These are phyloP conservation scores for Exophiala sideris DNA, from an alignment of 2,329 filamentous ascomycete genomes.

Conservation along the genomic window DNA sequence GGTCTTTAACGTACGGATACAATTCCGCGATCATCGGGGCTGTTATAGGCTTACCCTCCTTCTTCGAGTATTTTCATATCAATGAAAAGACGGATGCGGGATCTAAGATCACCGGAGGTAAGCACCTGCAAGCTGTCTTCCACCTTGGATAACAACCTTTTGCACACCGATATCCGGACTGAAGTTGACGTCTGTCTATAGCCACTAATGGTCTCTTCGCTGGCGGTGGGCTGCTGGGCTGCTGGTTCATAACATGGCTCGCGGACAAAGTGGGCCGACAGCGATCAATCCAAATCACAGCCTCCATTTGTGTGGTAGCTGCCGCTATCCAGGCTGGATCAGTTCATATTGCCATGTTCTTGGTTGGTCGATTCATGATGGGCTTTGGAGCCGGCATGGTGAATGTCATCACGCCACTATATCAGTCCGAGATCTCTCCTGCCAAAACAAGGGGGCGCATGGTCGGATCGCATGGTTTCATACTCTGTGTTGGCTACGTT, in stretches of 20 bases:
- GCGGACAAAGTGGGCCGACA: slow-evolving; percentile 19
- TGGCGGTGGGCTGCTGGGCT: slow-evolving; percentile 18
- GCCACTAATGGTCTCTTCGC: slow-evolving; percentile 23
- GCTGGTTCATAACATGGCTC: slow-evolving; percentile 15
- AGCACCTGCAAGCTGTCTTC: slow-evolving; percentile 38
- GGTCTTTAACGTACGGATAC: slow-evolving; percentile 25
- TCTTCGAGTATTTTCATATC: slow-evolving; percentile 44
- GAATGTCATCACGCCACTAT: slow-evolving; percentile 14
- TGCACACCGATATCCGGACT: too few relatives aligned
- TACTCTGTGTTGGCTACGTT: slow-evolving; percentile 17
- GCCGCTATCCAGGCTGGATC: slow-evolving; percentile 21
- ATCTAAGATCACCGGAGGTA: slow-evolving; percentile 16
- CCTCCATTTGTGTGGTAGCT: slow-evolving; percentile 17
- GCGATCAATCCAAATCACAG: slow-evolving; percentile 16
- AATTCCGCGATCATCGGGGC: slow-evolving; percentile 24
- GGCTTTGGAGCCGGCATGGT: slow-evolving; percentile 20
- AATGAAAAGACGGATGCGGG: slow-evolving; percentile 14
- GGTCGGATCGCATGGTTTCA: slow-evolving; percentile 17
- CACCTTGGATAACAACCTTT: not conserved
- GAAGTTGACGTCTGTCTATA: slow-evolving; percentile 5
- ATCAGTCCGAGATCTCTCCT: slow-evolving; percentile 17
- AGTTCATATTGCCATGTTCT: slow-evolving; percentile 24
- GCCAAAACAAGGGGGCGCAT: slow-evolving; percentile 36
- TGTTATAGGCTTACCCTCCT: slow-evolving; percentile 22
- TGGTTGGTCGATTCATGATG: slow-evolving; percentile 23